Evolutionary conservation across 805 yeast species (phyloP).

Genomic region (Cyberlindnera mississippiensis): DNA sequence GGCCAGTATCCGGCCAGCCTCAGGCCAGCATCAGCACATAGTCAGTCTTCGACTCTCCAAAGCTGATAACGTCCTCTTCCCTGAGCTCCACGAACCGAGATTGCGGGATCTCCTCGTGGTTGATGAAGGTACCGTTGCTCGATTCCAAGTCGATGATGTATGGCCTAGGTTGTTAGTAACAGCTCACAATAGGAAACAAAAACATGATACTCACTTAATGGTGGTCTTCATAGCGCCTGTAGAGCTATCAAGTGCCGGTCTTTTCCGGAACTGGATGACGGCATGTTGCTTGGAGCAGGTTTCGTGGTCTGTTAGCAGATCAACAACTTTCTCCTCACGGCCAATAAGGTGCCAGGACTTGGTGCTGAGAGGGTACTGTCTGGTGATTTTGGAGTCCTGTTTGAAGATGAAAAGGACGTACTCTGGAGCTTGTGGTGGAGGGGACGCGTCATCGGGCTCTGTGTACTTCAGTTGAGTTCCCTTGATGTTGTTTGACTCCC

Average conservation of each 20-base stretch:
- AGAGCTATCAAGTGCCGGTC: constrained; percentile 1
- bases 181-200: constrained; percentile 6
- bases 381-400: constrained; percentile 24
- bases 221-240: constrained; percentile 1
- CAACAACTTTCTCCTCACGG: constrained; percentile 33
- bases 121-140: constrained; percentile 43
- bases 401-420: constrained; percentile 31
- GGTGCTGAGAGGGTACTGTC: constrained; percentile 24
- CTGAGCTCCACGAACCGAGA: constrained; percentile 40
- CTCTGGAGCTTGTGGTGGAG: constrained; percentile 27
- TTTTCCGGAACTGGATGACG: constrained; percentile 41
- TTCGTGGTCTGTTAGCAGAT: constrained; percentile 33
- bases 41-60: constrained; percentile 34
- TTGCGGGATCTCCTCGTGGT: constrained; percentile 36
- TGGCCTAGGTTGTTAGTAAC: constrained; percentile 18
- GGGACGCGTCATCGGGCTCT: constrained; percentile 33
- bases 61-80: constrained; percentile 38
- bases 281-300: constrained; percentile 47
- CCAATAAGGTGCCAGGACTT: constrained; percentile 35
- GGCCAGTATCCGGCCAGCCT: no score
- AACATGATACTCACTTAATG: constrained; percentile 4
- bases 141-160: constrained; percentile 46
- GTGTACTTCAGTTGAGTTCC: constrained; percentile 37
- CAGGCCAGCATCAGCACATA: constrained; percentile 24
- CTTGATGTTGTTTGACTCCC: constrained; percentile 33